These are phyloP conservation scores for Benincasa hispida DNA, from an alignment of 306 rosid species.

Conservation along the genomic window DNA sequence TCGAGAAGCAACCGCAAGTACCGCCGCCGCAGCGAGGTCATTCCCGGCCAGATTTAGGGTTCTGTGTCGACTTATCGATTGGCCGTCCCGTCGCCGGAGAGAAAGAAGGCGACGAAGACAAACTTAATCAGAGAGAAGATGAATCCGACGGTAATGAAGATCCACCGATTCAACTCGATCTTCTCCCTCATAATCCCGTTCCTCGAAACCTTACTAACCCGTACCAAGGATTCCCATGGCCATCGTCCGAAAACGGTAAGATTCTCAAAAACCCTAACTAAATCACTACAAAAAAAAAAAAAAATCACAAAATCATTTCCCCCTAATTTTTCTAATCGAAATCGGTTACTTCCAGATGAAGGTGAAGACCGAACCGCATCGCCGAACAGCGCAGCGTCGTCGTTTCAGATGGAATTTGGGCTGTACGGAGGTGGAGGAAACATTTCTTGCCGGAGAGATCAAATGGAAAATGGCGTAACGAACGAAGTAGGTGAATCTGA, in stretches of 20 bases:
- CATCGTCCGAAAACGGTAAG: conserved; percentile 17
- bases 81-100: conserved; percentile 5
- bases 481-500: conserved; percentile 15
- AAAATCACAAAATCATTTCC: neutral
- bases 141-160: neutral
- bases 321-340: neutral
- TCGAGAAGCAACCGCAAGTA: neutral
- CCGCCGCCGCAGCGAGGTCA: neutral
- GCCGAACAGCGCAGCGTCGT: conserved; percentile 23
- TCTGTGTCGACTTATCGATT: conserved; percentile 22
- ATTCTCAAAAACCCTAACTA: neutral
- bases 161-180: conserved; percentile 24
- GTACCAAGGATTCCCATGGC: conserved; percentile 21
- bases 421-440: conserved; percentile 7
- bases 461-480: conserved; percentile 5
- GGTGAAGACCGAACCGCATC: conserved; percentile 14
- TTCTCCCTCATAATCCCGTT: conserved; percentile 25
- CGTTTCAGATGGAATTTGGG: conserved; percentile 25
- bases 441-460: neutral
- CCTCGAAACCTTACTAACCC: conserved; percentile 9
- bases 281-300: no score
- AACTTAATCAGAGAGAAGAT: neutral
- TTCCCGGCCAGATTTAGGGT: conserved; percentile 5
- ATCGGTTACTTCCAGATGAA: neutral
- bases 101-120: neutral